Conservation (phyloP, 2,329 filamentous ascomycete genomes). For the Fusarium sp. region DNA sequence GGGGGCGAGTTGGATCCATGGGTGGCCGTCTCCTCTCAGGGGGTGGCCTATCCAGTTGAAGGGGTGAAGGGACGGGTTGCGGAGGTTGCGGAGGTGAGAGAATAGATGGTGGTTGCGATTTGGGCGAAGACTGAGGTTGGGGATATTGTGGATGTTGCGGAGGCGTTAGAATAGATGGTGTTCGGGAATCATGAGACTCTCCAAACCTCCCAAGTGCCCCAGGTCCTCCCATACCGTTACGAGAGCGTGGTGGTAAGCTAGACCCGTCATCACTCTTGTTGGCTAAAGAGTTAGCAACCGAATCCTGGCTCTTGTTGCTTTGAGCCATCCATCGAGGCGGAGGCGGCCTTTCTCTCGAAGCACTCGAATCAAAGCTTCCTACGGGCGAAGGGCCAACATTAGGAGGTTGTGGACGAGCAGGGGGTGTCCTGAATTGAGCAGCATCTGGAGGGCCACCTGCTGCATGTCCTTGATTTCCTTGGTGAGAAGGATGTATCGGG, state of each 20-base stretch:
- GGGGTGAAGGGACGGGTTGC: slow-evolving; percentile 38
- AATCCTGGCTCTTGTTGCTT: slow-evolving; percentile 67
- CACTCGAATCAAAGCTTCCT: slow-evolving; percentile 61
- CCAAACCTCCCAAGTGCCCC: slow-evolving; percentile 52
- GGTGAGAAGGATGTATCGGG: slow-evolving; percentile 25
- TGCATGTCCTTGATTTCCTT: slow-evolving; percentile 26
- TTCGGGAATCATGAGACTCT: slow-evolving; percentile 42
- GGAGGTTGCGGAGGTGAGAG: slow-evolving; percentile 39
- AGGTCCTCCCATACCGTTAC: slow-evolving; percentile 58
- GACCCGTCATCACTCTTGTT: slow-evolving; percentile 61
- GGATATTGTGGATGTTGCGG: slow-evolving; percentile 7
- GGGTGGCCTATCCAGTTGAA: slow-evolving; percentile 55
- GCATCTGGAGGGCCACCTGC: slow-evolving; percentile 38
- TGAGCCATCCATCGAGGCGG: slow-evolving; percentile 58
- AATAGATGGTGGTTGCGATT: slow-evolving; percentile 36
- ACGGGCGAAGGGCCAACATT: slow-evolving; percentile 59
- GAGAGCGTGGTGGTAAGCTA: slow-evolving; percentile 62
- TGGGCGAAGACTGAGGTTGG: slow-evolving; percentile 40
- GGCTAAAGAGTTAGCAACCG: slow-evolving; percentile 58
- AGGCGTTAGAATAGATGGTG: slow-evolving; percentile 31
- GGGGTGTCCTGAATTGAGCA: slow-evolving; percentile 44
- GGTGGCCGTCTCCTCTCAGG: slow-evolving; percentile 73
- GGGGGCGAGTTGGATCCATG: slow-evolving; percentile 67
- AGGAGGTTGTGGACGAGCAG: slow-evolving; percentile 48
- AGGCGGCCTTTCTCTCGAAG: slow-evolving; percentile 52